Evolutionary conservation across 495 filamentous ascomycete genomes (phyloP).

Genomic region (Parachaetomium inaequale): DNA sequence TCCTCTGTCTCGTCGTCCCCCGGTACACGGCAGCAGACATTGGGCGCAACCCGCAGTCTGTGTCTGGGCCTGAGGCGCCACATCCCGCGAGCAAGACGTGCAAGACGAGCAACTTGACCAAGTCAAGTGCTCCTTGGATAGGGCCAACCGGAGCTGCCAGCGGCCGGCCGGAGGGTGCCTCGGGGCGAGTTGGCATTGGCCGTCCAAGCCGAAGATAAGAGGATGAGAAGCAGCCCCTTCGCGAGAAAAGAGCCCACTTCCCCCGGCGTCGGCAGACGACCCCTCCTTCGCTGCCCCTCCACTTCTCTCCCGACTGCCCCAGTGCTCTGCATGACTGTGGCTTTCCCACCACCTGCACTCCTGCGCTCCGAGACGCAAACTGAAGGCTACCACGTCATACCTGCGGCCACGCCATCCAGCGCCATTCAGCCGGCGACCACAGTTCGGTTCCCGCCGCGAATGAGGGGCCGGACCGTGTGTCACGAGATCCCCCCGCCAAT

Average conservation of each 20-base stretch:
- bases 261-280: background rate
- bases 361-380: too few relatives aligned
- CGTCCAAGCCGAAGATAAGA: slow-evolving; percentile 20
- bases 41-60: slow-evolving; percentile 11
- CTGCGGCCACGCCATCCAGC: background rate
- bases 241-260: background rate
- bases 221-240: background rate
- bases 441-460: slow-evolving; percentile 24
- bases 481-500: slow-evolving; percentile 32
- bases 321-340: slow-evolving; percentile 3
- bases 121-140: background rate
- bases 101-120: background rate
- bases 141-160: slow-evolving; percentile 3
- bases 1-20: background rate
- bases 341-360: slow-evolving; percentile 7
- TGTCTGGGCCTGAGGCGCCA: slow-evolving; percentile 6
- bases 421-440: slow-evolving; percentile 27
- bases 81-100: background rate
- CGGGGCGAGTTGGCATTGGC: slow-evolving; percentile 20
- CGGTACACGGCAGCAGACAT: slow-evolving; percentile 5
- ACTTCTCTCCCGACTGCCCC: background rate
- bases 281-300: slow-evolving; percentile 8
- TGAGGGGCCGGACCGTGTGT: slow-evolving; percentile 24
- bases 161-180: slow-evolving; percentile 7
- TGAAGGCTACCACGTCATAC: background rate